Percentiles rank a stretch among this genome's conserved stretches.
Evolutionary conservation across 176 grass and related monocot genomes (phyloP).

Genomic region (Sorghum bicolor): DNA sequence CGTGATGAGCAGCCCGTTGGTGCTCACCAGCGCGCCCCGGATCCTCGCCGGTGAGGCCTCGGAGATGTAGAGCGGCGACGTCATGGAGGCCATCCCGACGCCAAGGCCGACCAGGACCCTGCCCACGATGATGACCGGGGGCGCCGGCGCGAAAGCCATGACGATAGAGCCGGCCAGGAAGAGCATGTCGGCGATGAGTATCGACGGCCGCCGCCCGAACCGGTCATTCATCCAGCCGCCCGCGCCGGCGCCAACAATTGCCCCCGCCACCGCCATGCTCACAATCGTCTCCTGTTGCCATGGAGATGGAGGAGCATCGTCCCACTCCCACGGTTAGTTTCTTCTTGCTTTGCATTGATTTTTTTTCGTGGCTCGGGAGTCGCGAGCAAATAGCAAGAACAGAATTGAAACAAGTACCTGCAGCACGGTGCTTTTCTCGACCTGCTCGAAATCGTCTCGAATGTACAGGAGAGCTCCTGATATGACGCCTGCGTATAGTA

Average conservation of each 20-base stretch:
- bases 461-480: conserved; percentile 86
- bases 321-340: background rate
- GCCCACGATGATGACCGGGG: conserved; percentile 42
- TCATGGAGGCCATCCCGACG: conserved; percentile 92
- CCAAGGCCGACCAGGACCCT: conserved; percentile 70
- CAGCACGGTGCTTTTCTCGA: conserved; percentile 77
- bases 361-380: background rate
- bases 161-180: conserved; percentile 67
- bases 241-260: conserved; percentile 71
- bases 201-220: conserved; percentile 55
- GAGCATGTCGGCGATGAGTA: conserved; percentile 65
- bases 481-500: conserved; percentile 60
- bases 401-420: conserved; percentile 37
- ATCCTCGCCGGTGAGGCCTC: conserved; percentile 77
- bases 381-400: background rate
- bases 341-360: background rate
- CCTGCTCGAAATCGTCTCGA: conserved; percentile 65
- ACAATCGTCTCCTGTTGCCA: conserved; percentile 69
- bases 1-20: conserved; percentile 84
- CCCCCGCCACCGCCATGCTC: conserved; percentile 82
- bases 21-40: conserved; percentile 81
- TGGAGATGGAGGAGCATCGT: background rate
- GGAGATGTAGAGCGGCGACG: conserved; percentile 80
- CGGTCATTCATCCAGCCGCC: conserved; percentile 79
- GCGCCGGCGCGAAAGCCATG: conserved; percentile 54